Evolutionary conservation across 768 basidiomycete species (phyloP).

Genomic region (Daedalea quercina): DNA sequence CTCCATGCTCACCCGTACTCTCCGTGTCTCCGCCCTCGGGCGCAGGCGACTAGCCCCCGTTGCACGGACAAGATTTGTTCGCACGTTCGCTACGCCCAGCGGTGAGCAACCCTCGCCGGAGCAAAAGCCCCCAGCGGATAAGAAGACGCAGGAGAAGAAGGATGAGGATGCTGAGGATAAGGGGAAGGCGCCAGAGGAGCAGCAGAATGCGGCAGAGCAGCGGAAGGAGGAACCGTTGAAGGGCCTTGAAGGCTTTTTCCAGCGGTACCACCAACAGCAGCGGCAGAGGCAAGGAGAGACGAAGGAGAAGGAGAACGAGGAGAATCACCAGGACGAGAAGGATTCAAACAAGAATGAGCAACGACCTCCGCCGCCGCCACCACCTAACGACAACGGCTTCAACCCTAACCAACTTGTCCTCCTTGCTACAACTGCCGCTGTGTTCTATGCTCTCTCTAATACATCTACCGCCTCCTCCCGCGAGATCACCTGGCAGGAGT

Average conservation of each 20-base stretch:
- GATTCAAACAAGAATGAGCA: slow-evolving; percentile 23
- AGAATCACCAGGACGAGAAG: slow-evolving; percentile 17
- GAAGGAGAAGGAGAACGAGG: slow-evolving; percentile 3
- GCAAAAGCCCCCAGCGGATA: slow-evolving; percentile 20
- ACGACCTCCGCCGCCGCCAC: slow-evolving; percentile 40
- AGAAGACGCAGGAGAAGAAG: slow-evolving; percentile 26
- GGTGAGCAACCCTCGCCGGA: slow-evolving; percentile 27
- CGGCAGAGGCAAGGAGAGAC: slow-evolving; percentile 27
- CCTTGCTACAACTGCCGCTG: slow-evolving; percentile 51
- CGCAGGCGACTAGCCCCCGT: slow-evolving; percentile 33
- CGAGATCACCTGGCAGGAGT: slow-evolving; percentile 99
- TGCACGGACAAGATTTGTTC: slow-evolving; percentile 22
- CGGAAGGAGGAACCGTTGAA: slow-evolving; percentile 41
- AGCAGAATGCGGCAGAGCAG: slow-evolving; percentile 25
- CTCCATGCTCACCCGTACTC: slow-evolving; percentile 58
- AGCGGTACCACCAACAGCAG: slow-evolving; percentile 44
- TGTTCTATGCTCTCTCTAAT: slow-evolving; percentile 54
- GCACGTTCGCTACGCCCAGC: slow-evolving; percentile 45
- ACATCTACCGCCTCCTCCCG: slow-evolving; percentile 47
- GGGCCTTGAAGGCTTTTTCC: slow-evolving; percentile 74
- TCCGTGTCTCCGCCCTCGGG: slow-evolving; percentile 45
- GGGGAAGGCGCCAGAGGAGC: slow-evolving; percentile 24
- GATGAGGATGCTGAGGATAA: slow-evolving; percentile 27
- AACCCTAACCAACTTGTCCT: slow-evolving; percentile 51
- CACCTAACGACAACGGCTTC: slow-evolving; percentile 43